Percentiles rank a stretch among this genome's conserved stretches.
Conservation (phyloP, 495 filamentous ascomycete species). For the Lepraria neglecta region DNA sequence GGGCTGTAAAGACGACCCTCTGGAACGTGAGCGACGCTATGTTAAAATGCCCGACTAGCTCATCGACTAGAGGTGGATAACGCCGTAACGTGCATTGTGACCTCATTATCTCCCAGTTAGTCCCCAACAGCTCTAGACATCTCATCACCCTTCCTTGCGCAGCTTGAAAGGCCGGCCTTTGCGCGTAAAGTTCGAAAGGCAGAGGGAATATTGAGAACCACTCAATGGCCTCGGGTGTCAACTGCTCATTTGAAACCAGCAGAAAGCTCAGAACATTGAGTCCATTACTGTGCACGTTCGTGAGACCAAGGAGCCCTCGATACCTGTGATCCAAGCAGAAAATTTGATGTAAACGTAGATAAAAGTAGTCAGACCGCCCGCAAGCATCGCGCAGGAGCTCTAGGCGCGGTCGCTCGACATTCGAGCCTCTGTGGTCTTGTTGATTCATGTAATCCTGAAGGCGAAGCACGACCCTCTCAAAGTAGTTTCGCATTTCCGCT, state of each 20-base stretch:
- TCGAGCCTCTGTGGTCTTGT: not conserved
- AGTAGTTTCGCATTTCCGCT: not conserved
- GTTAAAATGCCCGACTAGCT: constrained; percentile 46
- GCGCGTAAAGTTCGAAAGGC: constrained; percentile 29
- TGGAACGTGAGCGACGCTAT: constrained; percentile 53
- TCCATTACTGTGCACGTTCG: constrained; percentile 25
- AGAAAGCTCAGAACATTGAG: constrained; percentile 33
- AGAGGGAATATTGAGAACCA: constrained; percentile 52
- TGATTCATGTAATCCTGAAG: not conserved
- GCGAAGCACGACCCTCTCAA: not conserved
- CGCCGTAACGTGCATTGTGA: constrained; percentile 32
- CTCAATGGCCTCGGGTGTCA: constrained; percentile 36
- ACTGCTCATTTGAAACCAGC: constrained; percentile 34
- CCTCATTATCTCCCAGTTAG: constrained; percentile 30
- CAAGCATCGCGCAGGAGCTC: constrained; percentile 54
- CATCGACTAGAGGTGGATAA: constrained; percentile 57
- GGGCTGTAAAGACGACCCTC: constrained; percentile 53
- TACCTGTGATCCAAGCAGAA: constrained; percentile 45
- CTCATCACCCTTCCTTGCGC: constrained; percentile 31
- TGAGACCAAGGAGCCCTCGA: constrained; percentile 13
- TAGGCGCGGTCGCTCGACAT: constrained; percentile 48
- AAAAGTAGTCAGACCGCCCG: constrained; percentile 50
- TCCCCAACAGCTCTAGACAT: constrained; percentile 37
- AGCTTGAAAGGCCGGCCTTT: constrained; percentile 27
- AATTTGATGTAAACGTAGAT: constrained; percentile 61